These are phyloP conservation scores for Punica granatum DNA, from an alignment of 345 rosid species.

Conservation along the genomic window DNA sequence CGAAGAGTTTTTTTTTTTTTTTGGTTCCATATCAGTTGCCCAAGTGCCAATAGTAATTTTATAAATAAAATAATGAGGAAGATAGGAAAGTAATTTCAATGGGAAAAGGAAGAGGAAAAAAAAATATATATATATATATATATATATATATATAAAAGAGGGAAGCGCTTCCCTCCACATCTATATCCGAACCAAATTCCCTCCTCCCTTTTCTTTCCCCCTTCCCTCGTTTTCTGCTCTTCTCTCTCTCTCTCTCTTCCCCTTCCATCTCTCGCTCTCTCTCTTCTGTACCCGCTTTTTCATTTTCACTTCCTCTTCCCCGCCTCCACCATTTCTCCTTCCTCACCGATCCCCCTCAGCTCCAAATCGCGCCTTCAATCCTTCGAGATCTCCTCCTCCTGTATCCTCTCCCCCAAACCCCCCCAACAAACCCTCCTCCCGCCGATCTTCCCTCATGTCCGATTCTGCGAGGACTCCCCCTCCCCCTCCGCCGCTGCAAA, in stretches of 20 bases:
- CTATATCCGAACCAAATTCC: slow-evolving; percentile 92
- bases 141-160: background rate
- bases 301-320: background rate
- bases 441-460: slow-evolving; percentile 31
- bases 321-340: background rate
- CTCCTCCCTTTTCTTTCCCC: slow-evolving; percentile 37
- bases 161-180: slow-evolving; percentile 75
- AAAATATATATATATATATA: background rate
- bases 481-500: slow-evolving; percentile 17
- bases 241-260: slow-evolving; percentile 23
- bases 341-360: slow-evolving; percentile 8
- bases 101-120: no score
- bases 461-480: slow-evolving; percentile 28
- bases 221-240: slow-evolving; percentile 53
- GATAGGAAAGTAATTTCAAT: no score
- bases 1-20: no score
- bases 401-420: slow-evolving; percentile 1
- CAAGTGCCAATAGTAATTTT: background rate
- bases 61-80: background rate
- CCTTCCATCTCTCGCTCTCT: slow-evolving; percentile 10
- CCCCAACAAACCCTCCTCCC: slow-evolving; percentile 14
- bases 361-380: background rate
- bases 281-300: slow-evolving; percentile 6
- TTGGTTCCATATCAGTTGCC: no score
- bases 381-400: slow-evolving; percentile 9